Conservation (phyloP, 441 rosid species). For the Croton laevigatus region DNA sequence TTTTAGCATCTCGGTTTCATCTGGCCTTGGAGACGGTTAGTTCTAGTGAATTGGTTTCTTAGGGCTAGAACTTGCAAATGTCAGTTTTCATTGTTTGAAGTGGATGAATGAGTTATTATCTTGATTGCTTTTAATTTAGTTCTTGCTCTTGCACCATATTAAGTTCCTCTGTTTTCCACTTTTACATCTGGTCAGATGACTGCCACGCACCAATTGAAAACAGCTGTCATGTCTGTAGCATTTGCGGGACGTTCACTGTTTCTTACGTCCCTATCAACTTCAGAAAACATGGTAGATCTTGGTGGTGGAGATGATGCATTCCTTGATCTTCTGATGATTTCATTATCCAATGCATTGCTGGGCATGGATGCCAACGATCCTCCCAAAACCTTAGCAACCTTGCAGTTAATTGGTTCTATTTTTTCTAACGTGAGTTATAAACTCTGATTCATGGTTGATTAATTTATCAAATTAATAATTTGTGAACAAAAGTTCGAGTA, state of each 20-base stretch:
- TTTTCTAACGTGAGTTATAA: conserved; percentile 88
- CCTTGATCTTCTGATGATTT: conserved; percentile 72
- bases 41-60: conserved; percentile 30
- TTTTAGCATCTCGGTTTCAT: conserved; percentile 87
- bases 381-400: conserved; percentile 95
- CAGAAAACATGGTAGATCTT: conserved; percentile 52
- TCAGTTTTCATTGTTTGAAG: neutral
- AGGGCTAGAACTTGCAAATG: conserved; percentile 7
- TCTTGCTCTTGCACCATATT: conserved; percentile 31
- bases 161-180: conserved; percentile 38
- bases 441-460: conserved; percentile 11
- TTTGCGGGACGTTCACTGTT: conserved; percentile 93
- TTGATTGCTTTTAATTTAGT: conserved; percentile 12
- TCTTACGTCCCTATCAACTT: conserved; percentile 63
- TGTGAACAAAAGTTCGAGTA: conserved; percentile 1
- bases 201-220: conserved; percentile 99
- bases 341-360: conserved; percentile 91
- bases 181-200: conserved; percentile 90
- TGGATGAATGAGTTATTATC: neutral
- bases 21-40: conserved; percentile 99
- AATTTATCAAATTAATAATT: conserved; percentile 11
- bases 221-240: conserved; percentile 97
- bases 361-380: conserved; percentile 99
- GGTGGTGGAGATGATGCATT: conserved; percentile 46
- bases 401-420: conserved; percentile 98